Base-by-base conservation (phyloP, 768 basidiomycete genomes). In the Jaapia argillacea region DNA sequence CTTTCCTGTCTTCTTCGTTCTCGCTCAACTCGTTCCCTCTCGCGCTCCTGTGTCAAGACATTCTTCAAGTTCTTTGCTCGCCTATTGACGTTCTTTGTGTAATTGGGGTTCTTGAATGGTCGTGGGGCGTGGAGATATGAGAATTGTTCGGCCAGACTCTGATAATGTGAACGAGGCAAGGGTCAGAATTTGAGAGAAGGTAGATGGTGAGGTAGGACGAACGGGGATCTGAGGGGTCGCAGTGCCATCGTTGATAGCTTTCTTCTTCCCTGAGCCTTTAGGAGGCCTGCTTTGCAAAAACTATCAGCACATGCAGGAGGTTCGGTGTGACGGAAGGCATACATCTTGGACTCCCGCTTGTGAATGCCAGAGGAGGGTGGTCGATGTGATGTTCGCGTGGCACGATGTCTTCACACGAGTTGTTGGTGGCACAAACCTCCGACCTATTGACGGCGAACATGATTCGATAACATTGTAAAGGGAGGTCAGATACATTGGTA, bases 11-110 rank as follows among this genome's bases (percentile, higher is more conserved):
- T 64, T 47, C 71, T 63, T 7, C 68, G 63, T 52, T 87, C 85
- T 10, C 83, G 67, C 45, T 82, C 81, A 24, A 68, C 56, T n/a
- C 75, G 67, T 48, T 88, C 85, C 1, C 81, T 71, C 51, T 91
- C 88, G 4, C 84, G 74, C 55, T 90, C 88, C 50, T 85, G 82
- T 1, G 74, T 72, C 18, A 91, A 66, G 2, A 91, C 79, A 2
- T 77, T 70, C 62, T 90, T 91, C 53, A 88, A 57, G 50, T 87
- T 86, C 67, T 85, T 88, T 18, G 83, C 76, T 18, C 86, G 70
- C 5, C 85, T 70, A 46, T 77, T 84, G 5, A 71, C 54, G 51
- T 86, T 85, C 61, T 81, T 86, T 5, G 67, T 68, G 53, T 86
- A 85, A 22, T 68, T 58, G 1, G 75, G 70, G 50, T 81, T 86